Conservation (phyloP, 2,329 filamentous ascomycete genomes). For the Fusarium odoratissimum region DNA sequence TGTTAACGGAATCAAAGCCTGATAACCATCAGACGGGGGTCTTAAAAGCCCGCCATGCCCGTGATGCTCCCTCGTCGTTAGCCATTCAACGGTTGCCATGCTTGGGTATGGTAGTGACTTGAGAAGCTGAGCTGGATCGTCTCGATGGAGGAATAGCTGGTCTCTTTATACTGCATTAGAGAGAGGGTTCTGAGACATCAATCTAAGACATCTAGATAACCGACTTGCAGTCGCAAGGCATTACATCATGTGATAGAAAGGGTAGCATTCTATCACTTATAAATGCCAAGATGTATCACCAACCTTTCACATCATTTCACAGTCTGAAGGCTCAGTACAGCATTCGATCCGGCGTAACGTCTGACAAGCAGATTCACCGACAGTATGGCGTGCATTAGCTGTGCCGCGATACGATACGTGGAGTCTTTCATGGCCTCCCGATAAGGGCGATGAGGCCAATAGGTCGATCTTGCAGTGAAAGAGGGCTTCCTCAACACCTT, state of each 20-base stretch:
- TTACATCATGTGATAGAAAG: not conserved
- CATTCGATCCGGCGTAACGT: not conserved
- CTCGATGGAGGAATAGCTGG: not conserved
- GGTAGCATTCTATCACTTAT: too few relatives aligned
- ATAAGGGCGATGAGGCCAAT: not conserved
- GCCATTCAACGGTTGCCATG: not conserved
- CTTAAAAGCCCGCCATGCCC: accelerated
- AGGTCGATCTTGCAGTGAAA: too few relatives aligned
- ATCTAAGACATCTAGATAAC: not conserved
- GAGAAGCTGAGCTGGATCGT: not conserved
- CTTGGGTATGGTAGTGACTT: too few relatives aligned
- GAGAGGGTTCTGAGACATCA: not conserved
- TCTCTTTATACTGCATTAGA: accelerated
- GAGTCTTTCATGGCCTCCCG: accelerated
- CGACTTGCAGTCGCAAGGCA: not conserved
- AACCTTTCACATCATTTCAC: too few relatives aligned
- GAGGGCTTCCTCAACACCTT: not conserved
- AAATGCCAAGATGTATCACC: too few relatives aligned
- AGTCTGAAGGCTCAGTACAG: too few relatives aligned
- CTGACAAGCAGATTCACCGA: too few relatives aligned
- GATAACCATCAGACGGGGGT: accelerated
- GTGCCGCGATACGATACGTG: accelerated
- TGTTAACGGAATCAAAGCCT: accelerated
- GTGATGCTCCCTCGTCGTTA: too few relatives aligned
- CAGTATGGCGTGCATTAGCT: not conserved